Conservation (phyloP, 1,139 yeast genomes). For the Oligophagozyma castellii region DNA sequence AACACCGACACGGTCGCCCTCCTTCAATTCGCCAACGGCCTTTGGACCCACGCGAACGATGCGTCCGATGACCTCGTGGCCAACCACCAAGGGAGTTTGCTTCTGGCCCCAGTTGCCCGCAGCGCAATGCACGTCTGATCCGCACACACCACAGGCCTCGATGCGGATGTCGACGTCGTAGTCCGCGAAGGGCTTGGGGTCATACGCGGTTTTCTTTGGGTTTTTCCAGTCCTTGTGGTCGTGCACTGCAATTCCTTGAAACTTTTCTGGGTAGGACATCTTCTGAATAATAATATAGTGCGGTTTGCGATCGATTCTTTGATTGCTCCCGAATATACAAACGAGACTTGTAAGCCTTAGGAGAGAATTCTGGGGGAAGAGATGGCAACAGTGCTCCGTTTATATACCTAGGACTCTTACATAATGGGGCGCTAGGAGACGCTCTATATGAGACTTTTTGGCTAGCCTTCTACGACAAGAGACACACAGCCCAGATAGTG, state of each 20-base stretch:
- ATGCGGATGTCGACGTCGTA: slow-evolving; percentile 27
- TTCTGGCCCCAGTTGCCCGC: slow-evolving; percentile 11
- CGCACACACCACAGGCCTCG: slow-evolving; percentile 43
- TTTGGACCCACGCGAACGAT: slow-evolving; percentile 33
- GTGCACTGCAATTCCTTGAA: slow-evolving; percentile 32
- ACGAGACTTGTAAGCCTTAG: no score
- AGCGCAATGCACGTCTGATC: slow-evolving; percentile 34
- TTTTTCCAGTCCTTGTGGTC: slow-evolving; percentile 32
- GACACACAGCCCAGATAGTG: no score
- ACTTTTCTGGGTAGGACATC: slow-evolving; percentile 30
- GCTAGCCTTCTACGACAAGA: no score
- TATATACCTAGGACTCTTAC: no score
- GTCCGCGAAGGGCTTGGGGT: slow-evolving; percentile 24
- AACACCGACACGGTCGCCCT: slow-evolving; percentile 40
- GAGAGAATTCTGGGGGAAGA: no score
- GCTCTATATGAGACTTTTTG: no score
- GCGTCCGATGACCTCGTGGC: slow-evolving; percentile 32
- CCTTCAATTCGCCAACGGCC: slow-evolving; percentile 21
- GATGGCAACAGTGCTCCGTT: no score
- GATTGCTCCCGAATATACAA: no score
- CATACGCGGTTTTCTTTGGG: slow-evolving; percentile 27
- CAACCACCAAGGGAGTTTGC: slow-evolving; percentile 10
- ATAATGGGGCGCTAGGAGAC: no score
- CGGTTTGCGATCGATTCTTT: no score
- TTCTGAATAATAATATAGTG: no score